These are phyloP conservation scores for Globomyces pollinis-pini DNA, from an alignment of 192 early-diverging fungal species.

Conservation along the genomic window DNA sequence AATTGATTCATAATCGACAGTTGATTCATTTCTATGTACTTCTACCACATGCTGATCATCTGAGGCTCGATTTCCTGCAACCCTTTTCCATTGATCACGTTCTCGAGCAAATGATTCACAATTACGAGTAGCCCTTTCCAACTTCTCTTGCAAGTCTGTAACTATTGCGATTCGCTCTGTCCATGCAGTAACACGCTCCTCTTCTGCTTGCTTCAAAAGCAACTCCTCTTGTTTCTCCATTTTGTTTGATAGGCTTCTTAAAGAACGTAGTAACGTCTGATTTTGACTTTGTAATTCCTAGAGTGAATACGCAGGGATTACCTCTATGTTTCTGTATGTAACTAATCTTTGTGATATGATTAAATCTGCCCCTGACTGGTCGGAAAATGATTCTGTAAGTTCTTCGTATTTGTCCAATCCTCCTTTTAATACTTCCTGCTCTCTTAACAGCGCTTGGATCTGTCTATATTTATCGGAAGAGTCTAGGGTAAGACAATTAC, in stretches of 20 bases:
- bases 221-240: conserved; percentile 33
- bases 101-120: conserved; percentile 46
- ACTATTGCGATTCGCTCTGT: conserved; percentile 43
- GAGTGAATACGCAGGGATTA: not conserved
- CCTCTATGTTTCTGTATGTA: not conserved
- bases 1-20: conserved; percentile 33
- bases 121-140: conserved; percentile 37
- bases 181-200: conserved; percentile 33
- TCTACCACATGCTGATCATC: not conserved
- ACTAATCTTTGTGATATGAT: conserved; percentile 1
- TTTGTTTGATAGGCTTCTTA: conserved; percentile 9
- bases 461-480: too few relatives aligned
- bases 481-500: conserved; percentile 12
- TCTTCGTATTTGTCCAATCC: not conserved
- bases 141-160: conserved; percentile 50
- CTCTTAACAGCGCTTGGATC: conserved; percentile 17
- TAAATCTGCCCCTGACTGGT: not conserved
- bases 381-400: not conserved
- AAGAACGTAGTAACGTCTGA: not conserved
- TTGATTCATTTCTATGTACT: conserved; percentile 7
- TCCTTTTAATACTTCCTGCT: conserved; percentile 9
- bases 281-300: conserved; percentile 15
- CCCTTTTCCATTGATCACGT: conserved; percentile 33
- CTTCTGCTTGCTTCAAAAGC: conserved; percentile 20
- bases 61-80: conserved; percentile 8